Evolutionary conservation across 768 basidiomycete genomes (phyloP).

Genomic region (Leccinum arenicola): DNA sequence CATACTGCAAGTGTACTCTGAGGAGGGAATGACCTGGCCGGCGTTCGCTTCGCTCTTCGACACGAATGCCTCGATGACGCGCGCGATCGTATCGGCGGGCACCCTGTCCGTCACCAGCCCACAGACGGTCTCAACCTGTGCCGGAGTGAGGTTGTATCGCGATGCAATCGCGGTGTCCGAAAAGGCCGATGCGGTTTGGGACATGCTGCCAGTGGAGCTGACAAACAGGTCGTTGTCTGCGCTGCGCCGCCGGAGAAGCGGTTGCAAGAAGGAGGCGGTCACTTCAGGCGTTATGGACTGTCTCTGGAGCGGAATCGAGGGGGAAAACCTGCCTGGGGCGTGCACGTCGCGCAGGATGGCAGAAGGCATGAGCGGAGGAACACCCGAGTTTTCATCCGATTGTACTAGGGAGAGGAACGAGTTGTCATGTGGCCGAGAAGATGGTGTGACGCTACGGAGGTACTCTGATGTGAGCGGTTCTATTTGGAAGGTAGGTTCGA

Average conservation of each 20-base stretch:
- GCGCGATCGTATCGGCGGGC: constrained; percentile 18
- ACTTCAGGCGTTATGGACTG: neutral
- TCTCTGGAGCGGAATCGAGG: neutral
- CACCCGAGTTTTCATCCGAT: neutral
- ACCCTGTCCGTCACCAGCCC: constrained; percentile 10
- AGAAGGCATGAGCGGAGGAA: constrained; percentile 7
- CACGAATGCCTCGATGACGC: constrained; percentile 14
- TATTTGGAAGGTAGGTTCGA: neutral
- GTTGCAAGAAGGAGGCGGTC: neutral
- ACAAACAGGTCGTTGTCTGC: neutral
- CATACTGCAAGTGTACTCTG: neutral
- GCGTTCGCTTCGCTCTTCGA: neutral
- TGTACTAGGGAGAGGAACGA: neutral
- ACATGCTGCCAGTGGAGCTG: too few species aligned
- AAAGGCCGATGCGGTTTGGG: neutral
- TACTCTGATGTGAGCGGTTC: constrained; percentile 3
- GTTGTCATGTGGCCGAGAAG: neutral
- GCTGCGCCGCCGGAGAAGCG: neutral
- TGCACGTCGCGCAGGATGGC: constrained; percentile 14
- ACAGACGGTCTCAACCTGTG: constrained; percentile 13
- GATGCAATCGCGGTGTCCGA: neutral
- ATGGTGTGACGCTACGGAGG: neutral
- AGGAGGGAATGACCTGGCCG: neutral
- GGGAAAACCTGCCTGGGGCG: neutral
- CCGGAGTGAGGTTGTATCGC: constrained; percentile 7